Base-by-base conservation (phyloP, 164 flowering plant genomes). In the Berberis vulgaris region DNA sequence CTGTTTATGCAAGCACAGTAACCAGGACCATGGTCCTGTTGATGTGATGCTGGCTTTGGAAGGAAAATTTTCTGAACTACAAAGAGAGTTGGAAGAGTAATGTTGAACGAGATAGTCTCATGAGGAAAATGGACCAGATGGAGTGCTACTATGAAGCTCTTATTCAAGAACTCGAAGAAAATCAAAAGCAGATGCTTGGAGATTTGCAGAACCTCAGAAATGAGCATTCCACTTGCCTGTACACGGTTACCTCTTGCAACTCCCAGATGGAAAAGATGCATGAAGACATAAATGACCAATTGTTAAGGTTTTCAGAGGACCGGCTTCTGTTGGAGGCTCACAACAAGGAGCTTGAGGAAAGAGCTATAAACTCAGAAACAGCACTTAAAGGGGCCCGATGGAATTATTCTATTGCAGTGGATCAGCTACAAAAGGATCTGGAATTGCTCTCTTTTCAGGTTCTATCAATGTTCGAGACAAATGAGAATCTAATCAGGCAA, bases 81-180 rank as follows among this genome's bases (percentile, higher is more conserved):
- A 83, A 41, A 72, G 79, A 67, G 99, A 89, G 73, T 70, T 91
- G 65, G 90, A 88, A 41, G 93, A 84, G 68, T 82, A 89, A 84
- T 75, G 75, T 83, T 53, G 93, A 91, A 72, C 73, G 72, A 52
- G 88, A 80, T 64, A 79, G 63, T 76, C 90, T 91, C 62, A 47
- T 69, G 5, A 78, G 73, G 72, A 94, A 91, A 77, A 85, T 86
- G 94, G 83, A 81, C 68, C 84, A 91, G 84, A 91, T 89, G 97
- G 99, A 94, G 73, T 82, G 89, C 75, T 91, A 89, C 74, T 94
- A 91, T 75, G 96, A 94, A 81, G 81, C 89, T 59, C 91, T 94
- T 55, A 64, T 91, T 65, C 96, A 87, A 60, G 96, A 89, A 75
- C 85, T 91, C 13, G 99, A 91, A 79, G 96, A 86, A 78, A 91